A percentile compares a stretch with the other conserved stretches of the same genome.
Conservation (phyloP, 306 rosid species). For the Sophora flavescens region DNA sequence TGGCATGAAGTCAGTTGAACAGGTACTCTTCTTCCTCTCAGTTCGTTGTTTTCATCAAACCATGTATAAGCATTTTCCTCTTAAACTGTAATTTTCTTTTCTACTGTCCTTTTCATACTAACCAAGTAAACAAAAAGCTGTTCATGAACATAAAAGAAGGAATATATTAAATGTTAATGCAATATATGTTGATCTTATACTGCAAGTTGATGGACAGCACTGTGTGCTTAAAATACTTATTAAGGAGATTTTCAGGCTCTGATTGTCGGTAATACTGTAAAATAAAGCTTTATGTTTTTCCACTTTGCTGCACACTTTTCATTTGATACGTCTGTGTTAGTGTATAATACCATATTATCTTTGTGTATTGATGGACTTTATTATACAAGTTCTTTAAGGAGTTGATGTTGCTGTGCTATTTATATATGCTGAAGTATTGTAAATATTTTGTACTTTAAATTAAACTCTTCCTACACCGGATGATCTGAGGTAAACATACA, state of each 20-base stretch:
- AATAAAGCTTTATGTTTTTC: conserved; percentile 15
- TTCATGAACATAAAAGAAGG: background rate
- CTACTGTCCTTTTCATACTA: conserved; percentile 1
- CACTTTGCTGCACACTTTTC: background rate
- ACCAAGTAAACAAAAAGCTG: background rate
- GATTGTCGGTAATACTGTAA: background rate
- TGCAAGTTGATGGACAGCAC: background rate
- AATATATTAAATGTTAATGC: background rate
- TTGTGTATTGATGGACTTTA: background rate
- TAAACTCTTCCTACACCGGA: background rate
- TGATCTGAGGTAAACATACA: background rate
- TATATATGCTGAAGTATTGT: background rate
- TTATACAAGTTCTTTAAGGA: background rate
- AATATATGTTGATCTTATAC: background rate
- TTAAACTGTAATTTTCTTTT: conserved; percentile 9
- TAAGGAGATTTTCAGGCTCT: conserved; percentile 8
- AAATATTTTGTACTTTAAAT: background rate
- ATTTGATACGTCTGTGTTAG: background rate
- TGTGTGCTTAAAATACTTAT: conserved; percentile 9
- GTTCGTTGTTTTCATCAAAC: conserved; percentile 5
- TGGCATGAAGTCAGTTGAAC: conserved; percentile 84
- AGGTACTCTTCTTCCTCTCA: conserved; percentile 59
- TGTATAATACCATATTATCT: background rate
- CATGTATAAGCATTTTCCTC: conserved; percentile 11
- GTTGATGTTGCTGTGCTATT: background rate